Evolutionary conservation across 2,329 filamentous ascomycete species (phyloP), one percentile per base, ranked within the genome.

Genomic region (Graphium sp.): DNA sequence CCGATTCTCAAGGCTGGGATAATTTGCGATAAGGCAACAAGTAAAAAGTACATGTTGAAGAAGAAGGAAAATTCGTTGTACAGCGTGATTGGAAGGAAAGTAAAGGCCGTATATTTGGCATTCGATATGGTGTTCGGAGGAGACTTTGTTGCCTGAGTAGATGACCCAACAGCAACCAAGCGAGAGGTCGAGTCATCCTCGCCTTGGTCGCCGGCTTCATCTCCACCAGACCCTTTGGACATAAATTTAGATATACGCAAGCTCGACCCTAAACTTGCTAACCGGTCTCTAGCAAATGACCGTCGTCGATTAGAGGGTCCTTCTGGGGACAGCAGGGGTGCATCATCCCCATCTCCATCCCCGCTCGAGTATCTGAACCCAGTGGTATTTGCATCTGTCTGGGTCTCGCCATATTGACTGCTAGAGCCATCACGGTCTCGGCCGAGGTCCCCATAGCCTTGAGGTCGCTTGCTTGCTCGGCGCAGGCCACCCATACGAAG

Each of bases 61-160:
- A 98, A 98, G 60, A 95, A 98, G 34, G 87, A 94, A 49, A 98
- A 98, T 48, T 98, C 89, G 55, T 95, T 95, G 55, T 94, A 98
- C 14, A 98, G 61, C 0, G 89, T 98, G 29, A 87, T 65, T 3
- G 91, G 91, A 10, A 98, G 65, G 52, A 98, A 98, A 29, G 80
- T 93, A 59, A 85, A 77, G 2, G 85, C 74, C 18, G 87, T 95
- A 51, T 98, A 98, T 62, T 95, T 98, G 31, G 89, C 87, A 48
- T 98, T 95, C 20, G 87, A 95, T 27, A 98, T 70, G 32, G 83
- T 68, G 50, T 98, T 98, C 7, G 80, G 72, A 7, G 89, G 87
- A 48, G 87, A 95, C 39, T 77, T 74, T 28, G 74, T 62, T 17
- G 70, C 50, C 45, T 92, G 85, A 18, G 57, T 46, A n/a, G n/a